phyloP scores from a whole-genome alignment of 2,329 filamentous ascomycete species.

The Epichloe sp. region DNA sequence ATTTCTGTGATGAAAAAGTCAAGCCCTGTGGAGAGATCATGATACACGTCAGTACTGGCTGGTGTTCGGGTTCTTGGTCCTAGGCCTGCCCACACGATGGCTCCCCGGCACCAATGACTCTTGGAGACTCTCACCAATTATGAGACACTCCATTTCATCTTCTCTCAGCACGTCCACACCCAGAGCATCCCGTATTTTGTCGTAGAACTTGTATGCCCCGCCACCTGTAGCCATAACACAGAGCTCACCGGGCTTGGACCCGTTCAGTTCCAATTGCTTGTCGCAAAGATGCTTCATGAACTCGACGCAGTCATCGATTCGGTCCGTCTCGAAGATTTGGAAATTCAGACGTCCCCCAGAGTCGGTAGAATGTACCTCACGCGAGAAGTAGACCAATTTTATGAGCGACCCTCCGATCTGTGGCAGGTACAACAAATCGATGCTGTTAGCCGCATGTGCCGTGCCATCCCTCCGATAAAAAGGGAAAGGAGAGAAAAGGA shows the following conservation, averaged over 20 bases:
- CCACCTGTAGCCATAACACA: slow-evolving; percentile 94
- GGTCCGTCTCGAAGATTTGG: slow-evolving; percentile 88
- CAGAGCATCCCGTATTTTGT: slow-evolving; percentile 70
- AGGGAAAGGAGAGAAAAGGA: not conserved
- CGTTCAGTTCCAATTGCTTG: slow-evolving; percentile 67
- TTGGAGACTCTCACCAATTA: slow-evolving; percentile 52
- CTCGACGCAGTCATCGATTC: slow-evolving; percentile 83
- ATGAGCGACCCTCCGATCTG: slow-evolving; percentile 92
- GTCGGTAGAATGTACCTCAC: slow-evolving; percentile 65
- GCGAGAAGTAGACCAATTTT: slow-evolving; percentile 94
- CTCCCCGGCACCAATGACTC: not conserved
- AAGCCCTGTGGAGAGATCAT: slow-evolving; percentile 43
- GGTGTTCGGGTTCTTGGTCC: not conserved
- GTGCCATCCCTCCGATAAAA: not conserved
- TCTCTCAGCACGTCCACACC: slow-evolving; percentile 82
- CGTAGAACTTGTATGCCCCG: slow-evolving; percentile 93
- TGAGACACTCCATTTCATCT: slow-evolving; percentile 98
- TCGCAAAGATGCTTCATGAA: slow-evolving; percentile 80
- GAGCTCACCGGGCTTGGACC: slow-evolving; percentile 55
- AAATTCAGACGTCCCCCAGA: slow-evolving; percentile 83
- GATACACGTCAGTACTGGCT: not conserved
- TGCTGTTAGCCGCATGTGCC: not conserved
- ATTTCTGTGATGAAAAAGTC: slow-evolving; percentile 99
- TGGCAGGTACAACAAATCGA: not conserved
- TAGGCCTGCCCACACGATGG: not conserved